These are phyloP conservation scores for Dryadomyces quercivorus DNA, from an alignment of 2,329 filamentous ascomycete species.

Conservation along the genomic window DNA sequence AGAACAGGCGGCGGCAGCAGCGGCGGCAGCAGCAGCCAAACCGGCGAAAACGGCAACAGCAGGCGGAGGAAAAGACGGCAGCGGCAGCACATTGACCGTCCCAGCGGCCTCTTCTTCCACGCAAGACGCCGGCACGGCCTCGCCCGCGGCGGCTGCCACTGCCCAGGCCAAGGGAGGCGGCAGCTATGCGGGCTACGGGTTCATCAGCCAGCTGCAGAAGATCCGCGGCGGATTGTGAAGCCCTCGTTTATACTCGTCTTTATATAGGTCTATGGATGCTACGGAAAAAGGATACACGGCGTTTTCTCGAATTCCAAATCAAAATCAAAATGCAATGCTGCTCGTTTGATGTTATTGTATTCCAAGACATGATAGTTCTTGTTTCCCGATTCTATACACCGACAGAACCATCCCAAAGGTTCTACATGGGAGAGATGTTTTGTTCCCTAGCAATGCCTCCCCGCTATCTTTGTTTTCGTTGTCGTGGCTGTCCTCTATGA, in stretches of 20 bases:
- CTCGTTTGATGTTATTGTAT: too few species aligned
- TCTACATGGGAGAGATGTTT: background rate
- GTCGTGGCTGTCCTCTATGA: background rate
- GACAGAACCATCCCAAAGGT: background rate
- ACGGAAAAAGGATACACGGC: background rate
- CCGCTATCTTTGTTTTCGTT: background rate
- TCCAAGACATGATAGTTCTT: too few species aligned
- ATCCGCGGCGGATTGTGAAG: constrained; percentile 38
- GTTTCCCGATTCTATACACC: background rate
- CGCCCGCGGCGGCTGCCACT: background rate
- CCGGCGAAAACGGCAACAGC: constrained; percentile 9
- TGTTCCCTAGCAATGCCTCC: background rate
- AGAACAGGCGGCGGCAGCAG: constrained; percentile 22
- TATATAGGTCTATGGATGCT: background rate
- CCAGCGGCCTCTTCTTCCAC: background rate
- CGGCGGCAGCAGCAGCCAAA: constrained; percentile 14
- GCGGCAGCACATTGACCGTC: background rate
- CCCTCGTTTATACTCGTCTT: background rate
- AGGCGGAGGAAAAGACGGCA: background rate
- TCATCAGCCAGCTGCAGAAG: constrained; percentile 52
- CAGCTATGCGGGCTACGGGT: constrained; percentile 36
- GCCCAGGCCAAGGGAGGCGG: constrained; percentile 20
- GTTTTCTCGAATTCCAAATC: background rate
- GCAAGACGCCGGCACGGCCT: background rate
- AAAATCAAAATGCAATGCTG: too few species aligned